A percentile compares a stretch with the other conserved stretches of the same genome.
Evolutionary conservation across 2,329 filamentous ascomycete genomes (phyloP).

Genomic region (Thielaviopsis euricoi): DNA sequence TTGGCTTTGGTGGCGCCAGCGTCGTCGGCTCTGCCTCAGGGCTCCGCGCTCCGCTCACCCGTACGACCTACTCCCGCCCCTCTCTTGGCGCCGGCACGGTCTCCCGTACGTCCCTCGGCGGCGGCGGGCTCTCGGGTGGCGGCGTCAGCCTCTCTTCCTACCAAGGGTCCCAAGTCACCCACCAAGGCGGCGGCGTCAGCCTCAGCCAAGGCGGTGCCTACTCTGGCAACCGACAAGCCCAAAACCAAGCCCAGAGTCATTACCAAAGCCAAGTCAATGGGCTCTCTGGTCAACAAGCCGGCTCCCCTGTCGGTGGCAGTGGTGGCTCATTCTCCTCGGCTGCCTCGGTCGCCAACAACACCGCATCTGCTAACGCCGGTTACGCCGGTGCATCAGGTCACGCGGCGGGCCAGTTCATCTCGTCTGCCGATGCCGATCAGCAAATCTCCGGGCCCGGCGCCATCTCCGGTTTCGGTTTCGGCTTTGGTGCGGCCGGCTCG

Average conservation of each 20-base stretch:
- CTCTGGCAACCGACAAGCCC: neutral
- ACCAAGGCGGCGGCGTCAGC: no score
- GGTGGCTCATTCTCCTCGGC: neutral
- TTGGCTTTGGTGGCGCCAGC: slow-evolving; percentile 7
- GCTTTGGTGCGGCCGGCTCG: slow-evolving; percentile 23
- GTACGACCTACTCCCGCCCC: slow-evolving; percentile 4
- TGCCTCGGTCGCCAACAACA: slow-evolving; percentile 9
- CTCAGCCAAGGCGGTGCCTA: neutral
- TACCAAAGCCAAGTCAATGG: slow-evolving; percentile 11
- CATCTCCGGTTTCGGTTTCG: slow-evolving; percentile 16
- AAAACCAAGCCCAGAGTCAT: neutral
- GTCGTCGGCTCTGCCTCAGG: neutral
- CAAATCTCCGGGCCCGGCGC: slow-evolving; percentile 10
- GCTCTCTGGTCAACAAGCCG: neutral
- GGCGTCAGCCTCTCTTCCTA: no score
- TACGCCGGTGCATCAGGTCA: neutral
- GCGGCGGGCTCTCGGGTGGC: no score
- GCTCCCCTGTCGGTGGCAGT: no score
- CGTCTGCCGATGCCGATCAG: slow-evolving; percentile 6
- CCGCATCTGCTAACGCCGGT: slow-evolving; percentile 1
- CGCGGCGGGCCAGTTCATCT: slow-evolving; percentile 5
- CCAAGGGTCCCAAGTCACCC: no score
- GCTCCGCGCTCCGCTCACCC: neutral
- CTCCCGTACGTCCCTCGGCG: no score
- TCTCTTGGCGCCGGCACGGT: neutral